A percentile compares a stretch with the other conserved stretches of the same genome.
Evolutionary conservation across 2,329 filamentous ascomycete genomes (phyloP).

Genomic region (Pseudogymnoascus sp.): DNA sequence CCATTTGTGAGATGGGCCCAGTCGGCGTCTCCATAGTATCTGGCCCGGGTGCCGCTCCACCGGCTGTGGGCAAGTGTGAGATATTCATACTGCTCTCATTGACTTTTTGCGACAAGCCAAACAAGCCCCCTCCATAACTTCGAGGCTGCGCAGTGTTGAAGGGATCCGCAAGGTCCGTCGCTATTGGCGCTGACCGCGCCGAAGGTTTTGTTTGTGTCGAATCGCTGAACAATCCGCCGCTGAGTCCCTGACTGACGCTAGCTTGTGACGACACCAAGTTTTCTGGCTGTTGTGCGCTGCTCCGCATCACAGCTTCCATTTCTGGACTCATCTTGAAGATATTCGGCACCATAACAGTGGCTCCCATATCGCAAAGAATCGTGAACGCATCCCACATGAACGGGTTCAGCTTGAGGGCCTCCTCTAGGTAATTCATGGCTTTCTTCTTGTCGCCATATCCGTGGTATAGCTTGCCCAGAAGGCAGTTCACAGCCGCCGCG

Average conservation of each 20-base stretch:
- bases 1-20: slow-evolving; percentile 37
- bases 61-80: slow-evolving; percentile 27
- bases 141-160: slow-evolving; percentile 27
- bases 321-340: slow-evolving; percentile 73
- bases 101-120: slow-evolving; percentile 28
- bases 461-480: slow-evolving; percentile 81
- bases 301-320: slow-evolving; percentile 44
- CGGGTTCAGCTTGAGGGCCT: slow-evolving; percentile 80
- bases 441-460: slow-evolving; percentile 75
- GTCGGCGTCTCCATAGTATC: slow-evolving; percentile 61
- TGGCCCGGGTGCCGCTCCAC: slow-evolving; percentile 30
- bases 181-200: slow-evolving; percentile 19
- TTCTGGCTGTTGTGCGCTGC: slow-evolving; percentile 16
- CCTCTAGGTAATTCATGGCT: slow-evolving; percentile 79
- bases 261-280: neutral
- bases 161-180: slow-evolving; percentile 27
- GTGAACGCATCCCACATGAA: slow-evolving; percentile 98
- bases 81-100: slow-evolving; percentile 31
- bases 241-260: slow-evolving; percentile 30
- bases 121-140: slow-evolving; percentile 25
- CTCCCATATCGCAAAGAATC: slow-evolving; percentile 78
- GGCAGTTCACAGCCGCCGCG: slow-evolving; percentile 70
- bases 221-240: slow-evolving; percentile 22
- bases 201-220: slow-evolving; percentile 23
- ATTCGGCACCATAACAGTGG: slow-evolving; percentile 72